Base-by-base conservation (phyloP, 768 basidiomycete species). In the Tricholoma terreum region DNA sequence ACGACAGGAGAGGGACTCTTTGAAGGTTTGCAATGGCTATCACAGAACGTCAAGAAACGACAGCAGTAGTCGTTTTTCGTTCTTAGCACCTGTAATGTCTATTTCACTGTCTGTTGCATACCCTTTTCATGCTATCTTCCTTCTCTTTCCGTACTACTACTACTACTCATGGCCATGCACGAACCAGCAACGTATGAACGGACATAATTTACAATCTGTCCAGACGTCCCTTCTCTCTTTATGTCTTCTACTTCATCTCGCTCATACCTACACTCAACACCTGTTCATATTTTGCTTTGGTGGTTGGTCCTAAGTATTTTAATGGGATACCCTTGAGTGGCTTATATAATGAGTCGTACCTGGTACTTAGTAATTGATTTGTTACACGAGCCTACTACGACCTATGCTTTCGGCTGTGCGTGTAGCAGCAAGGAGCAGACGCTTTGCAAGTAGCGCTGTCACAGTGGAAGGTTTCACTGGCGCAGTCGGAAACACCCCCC, bases 1-100 rank as follows among this genome's bases (percentile, higher is more conserved):
- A 95, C 94, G 27, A 94, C 94, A 24, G 96, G 96, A 30, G 96
- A 98, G 71, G 96, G 96, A 56, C 80, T 98, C 15, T 96, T 98
- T 64, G 96, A 98, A 73, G 96, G 96, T 42, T 84, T 98, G 46
- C 93, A 95, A 73, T 98, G 95, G 95, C 77, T 98, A 65, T 95
- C 93, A 53, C 92, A 94, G 75, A 97, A 97, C 71, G 92, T 97
- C 68, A 95, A 96, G 82, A 93, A 92, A 71, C 88, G 89, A 61
- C 88, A 90, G 73, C 84, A 82, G 73, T 91, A 72, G 79, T 65
- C 56, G 61, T 55, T 46, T 54, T 43, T 52, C 21, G 57, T 62
- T 50, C 53, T 57, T 67, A 59, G 54, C 65, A 52, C 61, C 61
- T 63, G 51, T 64, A 64, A 57, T 54, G 57, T 64, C 62, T 64